Base-by-base conservation (phyloP, 2,329 filamentous ascomycete genomes). In the Myriosclerotinia curreyana region DNA sequence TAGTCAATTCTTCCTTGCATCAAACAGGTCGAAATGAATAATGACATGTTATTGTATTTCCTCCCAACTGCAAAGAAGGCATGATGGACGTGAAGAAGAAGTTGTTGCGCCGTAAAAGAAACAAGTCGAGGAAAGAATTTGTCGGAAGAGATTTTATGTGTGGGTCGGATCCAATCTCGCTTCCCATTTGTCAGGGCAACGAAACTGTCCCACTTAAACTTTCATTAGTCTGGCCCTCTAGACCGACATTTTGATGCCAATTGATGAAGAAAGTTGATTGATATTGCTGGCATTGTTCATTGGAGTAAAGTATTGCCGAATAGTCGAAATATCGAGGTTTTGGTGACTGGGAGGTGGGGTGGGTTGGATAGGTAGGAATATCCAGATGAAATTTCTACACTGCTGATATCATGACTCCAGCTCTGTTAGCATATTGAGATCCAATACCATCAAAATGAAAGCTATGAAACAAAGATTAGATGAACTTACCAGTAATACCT, bases 101-200 rank as follows among this genome's bases (percentile, higher is more conserved):
- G 20, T 56, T 56, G 40, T n/a, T 44, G 38, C 42, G 25, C 14
- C 15, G 25, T 46, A 1, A 22, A 22, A 7, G 28, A 9, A 36
- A 22, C 1, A 40, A 38, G 7, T 28, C 9, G 17, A 9, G 34
- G 17, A 44, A 58, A 46, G 28, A 34, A 56, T 34, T 56, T 46
- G n/a, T 5, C 17, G 17, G 28, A 58, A 58, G 54, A 58, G 54
- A 46, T 58, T 58, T 58, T 58, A 58, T 58, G 20, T 58, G 54
- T 44, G 54, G 54, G 28, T 56, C 38, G 20, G 28, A 40, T 17
- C 25, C 20, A 46, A 46, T 36, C 54, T 58, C 40, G 54, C 54
- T 58, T 58, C 54, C 42, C 54, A 46, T 58, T 58, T 46, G 54
- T 46, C 54, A 58, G 54, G 54, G 40, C 54, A 58, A 58, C 54